Evolutionary conservation across 768 basidiomycete genomes (phyloP).

Genomic region (Xanthoconium stramineum): DNA sequence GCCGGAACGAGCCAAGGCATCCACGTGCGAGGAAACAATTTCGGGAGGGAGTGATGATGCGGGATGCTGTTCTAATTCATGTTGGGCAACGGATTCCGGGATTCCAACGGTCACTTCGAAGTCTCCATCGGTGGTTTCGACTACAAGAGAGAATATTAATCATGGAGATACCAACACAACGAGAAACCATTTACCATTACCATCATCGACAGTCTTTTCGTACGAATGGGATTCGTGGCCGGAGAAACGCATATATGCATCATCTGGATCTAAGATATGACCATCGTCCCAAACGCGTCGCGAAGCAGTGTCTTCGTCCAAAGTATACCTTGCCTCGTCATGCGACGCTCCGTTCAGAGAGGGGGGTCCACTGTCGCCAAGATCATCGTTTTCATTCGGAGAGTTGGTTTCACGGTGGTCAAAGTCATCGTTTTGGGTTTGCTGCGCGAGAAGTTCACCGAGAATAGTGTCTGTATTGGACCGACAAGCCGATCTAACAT

Average conservation of each 20-base stretch:
- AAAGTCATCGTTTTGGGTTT: background rate
- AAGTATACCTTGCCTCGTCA: no score
- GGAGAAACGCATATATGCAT: background rate
- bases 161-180: background rate
- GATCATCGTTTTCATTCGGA: no score
- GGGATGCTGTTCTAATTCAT: background rate
- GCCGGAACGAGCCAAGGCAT: background rate
- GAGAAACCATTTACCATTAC: background rate
- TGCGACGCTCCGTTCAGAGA: no score
- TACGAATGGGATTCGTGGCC: background rate
- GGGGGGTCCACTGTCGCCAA: no score
- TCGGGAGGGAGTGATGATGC: background rate
- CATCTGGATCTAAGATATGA: background rate
- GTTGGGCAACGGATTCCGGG: background rate
- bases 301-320: no score
- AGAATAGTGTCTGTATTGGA: background rate
- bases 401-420: no score
- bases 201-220: background rate
- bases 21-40: background rate
- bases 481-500: background rate
- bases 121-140: background rate
- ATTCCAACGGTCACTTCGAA: background rate
- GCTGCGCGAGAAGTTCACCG: no score
- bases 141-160: background rate
- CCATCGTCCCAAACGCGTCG: no score